Base-by-base conservation (phyloP, 2,329 filamentous ascomycete genomes). In the Diaporthe vaccinii region DNA sequence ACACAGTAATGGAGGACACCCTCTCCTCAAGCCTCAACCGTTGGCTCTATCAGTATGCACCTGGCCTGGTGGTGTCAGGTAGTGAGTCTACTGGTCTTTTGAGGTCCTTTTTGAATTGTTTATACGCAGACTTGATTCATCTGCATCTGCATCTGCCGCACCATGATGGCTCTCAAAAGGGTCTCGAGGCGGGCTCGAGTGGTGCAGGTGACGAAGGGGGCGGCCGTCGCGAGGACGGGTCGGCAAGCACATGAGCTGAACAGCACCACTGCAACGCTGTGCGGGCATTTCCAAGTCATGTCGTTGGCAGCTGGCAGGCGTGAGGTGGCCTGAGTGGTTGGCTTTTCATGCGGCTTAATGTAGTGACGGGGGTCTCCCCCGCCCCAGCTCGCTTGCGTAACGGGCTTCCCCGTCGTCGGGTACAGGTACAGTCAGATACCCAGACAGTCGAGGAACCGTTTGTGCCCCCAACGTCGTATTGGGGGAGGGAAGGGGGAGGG, bases 241-340 rank as follows among this genome's bases (percentile, higher is more conserved):
- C 65, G 65, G 65, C 49, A 69, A 69, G 65, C 65, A 69, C 65
- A 69, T 69, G 65, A 69, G 65, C 65, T 69, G 65, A 69, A 69
- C 34, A 69, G 65, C 65, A 69, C 65, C 41, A 31, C 65, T 69
- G 65, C 49, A 41, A 69, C 65, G 65, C 49, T 69, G 65, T 55
- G 65, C 65, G 34, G 65, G 65, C 65, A 41, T 22, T 69, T 69
- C 65, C 65, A 69, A 69, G 65, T 69, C 65, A 69, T 69, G 65
- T 69, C 65, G 65, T 69, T 69, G 65, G 65, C 49, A 68, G 46
- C 65, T 53, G 65, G 65, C 46, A 25, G 46, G 46, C 49, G n/a
- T 22, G 34, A 55, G 49, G 34, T n/a, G 65, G 65, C 49, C 65
- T 69, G 65, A 69, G 65, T 69, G 65, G 65, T 41, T 69, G 65